phyloP scores from a whole-genome alignment of 2,329 filamentous ascomycete species.

The Chrysosporium queenslandicum region DNA sequence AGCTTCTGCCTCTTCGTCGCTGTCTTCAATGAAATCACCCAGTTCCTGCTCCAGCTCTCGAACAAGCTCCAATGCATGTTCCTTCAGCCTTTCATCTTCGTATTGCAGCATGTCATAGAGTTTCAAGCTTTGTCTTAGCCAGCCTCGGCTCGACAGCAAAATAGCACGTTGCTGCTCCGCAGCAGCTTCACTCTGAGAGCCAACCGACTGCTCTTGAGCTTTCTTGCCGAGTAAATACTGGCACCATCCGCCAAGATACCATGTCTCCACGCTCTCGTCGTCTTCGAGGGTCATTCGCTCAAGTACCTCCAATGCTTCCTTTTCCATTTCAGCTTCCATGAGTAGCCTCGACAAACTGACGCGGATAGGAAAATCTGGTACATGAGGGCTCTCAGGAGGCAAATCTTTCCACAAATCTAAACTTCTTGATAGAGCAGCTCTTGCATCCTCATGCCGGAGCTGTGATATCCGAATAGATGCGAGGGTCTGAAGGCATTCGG shows the following conservation, averaged over 20 bases:
- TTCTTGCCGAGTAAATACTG: conserved; percentile 57
- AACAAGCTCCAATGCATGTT: conserved; percentile 38
- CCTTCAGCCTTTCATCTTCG: conserved; percentile 42
- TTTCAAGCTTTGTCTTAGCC: conserved; percentile 70
- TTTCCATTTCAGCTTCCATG: conserved; percentile 81
- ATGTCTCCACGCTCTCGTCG: conserved; percentile 87
- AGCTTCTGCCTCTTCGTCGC: conserved; percentile 41
- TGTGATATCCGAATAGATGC: conserved; percentile 93
- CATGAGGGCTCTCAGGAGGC: conserved; percentile 55
- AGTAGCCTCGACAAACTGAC: conserved; percentile 75
- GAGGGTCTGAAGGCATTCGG: conserved; percentile 90
- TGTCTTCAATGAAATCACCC: conserved; percentile 48
- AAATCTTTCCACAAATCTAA: conserved; percentile 74
- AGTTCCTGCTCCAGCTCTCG: conserved; percentile 53
- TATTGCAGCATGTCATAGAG: conserved; percentile 74
- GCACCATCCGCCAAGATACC: conserved; percentile 95
- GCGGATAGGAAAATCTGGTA: conserved; percentile 77
- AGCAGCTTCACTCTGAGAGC: conserved; percentile 27
- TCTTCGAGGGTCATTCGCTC: conserved; percentile 79
- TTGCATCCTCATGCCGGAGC: conserved; percentile 64
- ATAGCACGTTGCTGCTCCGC: conserved; percentile 50
- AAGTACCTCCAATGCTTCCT: conserved; percentile 73
- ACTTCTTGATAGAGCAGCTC: conserved; percentile 65
- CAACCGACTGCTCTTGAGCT: conserved; percentile 22
- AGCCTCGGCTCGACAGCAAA: conserved; percentile 66